A percentile compares a stretch with the other conserved stretches of the same genome.
phyloP scores from a whole-genome alignment of 2,329 filamentous ascomycete species.

The Trichoderma brevicompactum region DNA sequence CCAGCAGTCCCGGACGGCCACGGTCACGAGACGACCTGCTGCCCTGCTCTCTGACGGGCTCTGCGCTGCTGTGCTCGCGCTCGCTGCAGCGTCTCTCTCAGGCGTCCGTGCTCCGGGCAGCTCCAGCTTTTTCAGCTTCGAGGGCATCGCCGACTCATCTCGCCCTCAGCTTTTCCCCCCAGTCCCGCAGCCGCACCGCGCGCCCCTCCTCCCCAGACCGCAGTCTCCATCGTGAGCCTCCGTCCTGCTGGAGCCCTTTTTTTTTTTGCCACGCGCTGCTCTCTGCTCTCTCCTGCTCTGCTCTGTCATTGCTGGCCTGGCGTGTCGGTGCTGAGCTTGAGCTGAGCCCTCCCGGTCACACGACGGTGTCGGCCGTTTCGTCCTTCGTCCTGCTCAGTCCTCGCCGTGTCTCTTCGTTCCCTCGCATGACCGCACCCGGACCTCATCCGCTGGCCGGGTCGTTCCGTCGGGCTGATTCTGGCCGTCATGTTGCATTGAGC shows the following conservation, averaged over 20 bases:
- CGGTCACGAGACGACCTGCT: background rate
- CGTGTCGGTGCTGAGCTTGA: conserved; percentile 11
- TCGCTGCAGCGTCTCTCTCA: background rate
- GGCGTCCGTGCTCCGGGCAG: conserved; percentile 10
- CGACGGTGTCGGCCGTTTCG: conserved; percentile 7
- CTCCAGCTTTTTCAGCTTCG: conserved; percentile 19
- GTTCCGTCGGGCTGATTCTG: conserved; percentile 18
- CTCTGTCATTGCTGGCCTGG: conserved; percentile 11
- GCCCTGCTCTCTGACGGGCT: background rate
- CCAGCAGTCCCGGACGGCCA: background rate
- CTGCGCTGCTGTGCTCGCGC: background rate
- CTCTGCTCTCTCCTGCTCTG: background rate
- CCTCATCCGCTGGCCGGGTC: conserved; percentile 22
- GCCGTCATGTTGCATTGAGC: conserved; percentile 26
- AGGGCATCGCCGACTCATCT: conserved; percentile 16
- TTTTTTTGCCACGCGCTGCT: background rate
- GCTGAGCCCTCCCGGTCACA: conserved; percentile 14
- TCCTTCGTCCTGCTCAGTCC: background rate
- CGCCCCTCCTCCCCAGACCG: conserved; percentile 18
- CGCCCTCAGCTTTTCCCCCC: conserved; percentile 16
- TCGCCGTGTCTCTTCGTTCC: conserved; percentile 16
- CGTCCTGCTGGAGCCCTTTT: conserved; percentile 4
- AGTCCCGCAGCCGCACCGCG: conserved; percentile 17
- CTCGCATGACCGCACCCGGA: conserved; percentile 21
- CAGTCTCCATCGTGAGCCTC: conserved; percentile 22